Percentiles rank a stretch among this genome's conserved stretches.
These are phyloP conservation scores for rapeseed (Brassica napus) DNA, from an alignment of 345 rosid species.

Conservation along the genomic window DNA sequence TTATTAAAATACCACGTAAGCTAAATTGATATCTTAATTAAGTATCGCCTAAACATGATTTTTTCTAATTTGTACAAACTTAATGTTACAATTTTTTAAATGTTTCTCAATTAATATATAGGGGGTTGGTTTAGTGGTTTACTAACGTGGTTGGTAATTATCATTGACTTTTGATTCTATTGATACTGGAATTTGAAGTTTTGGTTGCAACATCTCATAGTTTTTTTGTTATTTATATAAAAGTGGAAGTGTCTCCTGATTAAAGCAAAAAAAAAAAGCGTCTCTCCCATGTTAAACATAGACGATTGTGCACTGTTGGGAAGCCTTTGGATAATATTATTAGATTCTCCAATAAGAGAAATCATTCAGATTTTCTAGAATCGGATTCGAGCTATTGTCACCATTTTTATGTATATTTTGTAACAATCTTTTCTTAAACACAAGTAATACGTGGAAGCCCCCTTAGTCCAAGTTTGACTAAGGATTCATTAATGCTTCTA, in stretches of 20 bases:
- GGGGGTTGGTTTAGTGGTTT: too few relatives aligned
- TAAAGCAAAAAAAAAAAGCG: background rate
- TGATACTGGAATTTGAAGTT: background rate
- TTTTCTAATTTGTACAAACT: too few relatives aligned
- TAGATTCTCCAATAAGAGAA: background rate
- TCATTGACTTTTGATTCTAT: background rate
- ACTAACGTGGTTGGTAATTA: too few relatives aligned
- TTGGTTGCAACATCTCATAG: background rate
- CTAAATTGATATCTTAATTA: too few relatives aligned
- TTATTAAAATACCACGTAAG: too few relatives aligned
- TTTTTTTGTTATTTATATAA: background rate
- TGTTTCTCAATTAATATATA: too few relatives aligned
- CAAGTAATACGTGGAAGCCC: background rate
- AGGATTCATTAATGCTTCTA: too few relatives aligned
- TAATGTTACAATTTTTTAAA: too few relatives aligned
- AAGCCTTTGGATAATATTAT: background rate
- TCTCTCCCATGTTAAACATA: background rate
- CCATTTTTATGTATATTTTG: background rate
- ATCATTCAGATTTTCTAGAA: background rate
- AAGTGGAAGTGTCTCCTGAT: background rate
- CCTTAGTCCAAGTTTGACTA: too few relatives aligned
- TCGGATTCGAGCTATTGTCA: background rate
- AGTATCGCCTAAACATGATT: too few relatives aligned
- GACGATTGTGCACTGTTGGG: background rate
- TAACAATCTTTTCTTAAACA: background rate